Conservation (phyloP, 441 rosid species). For the Raphanus hybrid region DNA sequence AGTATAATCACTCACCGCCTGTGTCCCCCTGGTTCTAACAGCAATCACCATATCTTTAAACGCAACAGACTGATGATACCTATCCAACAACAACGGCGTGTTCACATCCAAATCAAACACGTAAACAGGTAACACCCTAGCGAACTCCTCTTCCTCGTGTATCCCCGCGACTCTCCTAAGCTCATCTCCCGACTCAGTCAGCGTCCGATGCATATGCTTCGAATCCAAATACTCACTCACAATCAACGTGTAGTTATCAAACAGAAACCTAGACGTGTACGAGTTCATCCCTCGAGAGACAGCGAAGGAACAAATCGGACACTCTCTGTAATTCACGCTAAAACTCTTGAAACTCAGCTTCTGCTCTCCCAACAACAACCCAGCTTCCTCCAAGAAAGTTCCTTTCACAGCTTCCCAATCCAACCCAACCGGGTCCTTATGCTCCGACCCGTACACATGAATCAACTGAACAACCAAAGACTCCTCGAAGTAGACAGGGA, state of each 20-base stretch:
- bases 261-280: conserved; percentile 91
- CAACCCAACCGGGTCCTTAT: conserved; percentile 62
- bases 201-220: conserved; percentile 80
- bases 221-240: conserved; percentile 98
- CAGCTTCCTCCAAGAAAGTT: conserved; percentile 74
- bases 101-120: conserved; percentile 87
- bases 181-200: conserved; percentile 84
- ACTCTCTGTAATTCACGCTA: conserved; percentile 62
- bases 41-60: conserved; percentile 94
- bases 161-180: conserved; percentile 71
- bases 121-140: conserved; percentile 85
- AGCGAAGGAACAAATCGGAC: conserved; percentile 83
- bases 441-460: conserved; percentile 69
- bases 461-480: conserved; percentile 82
- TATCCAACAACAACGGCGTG: conserved; percentile 71
- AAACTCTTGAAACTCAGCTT: conserved; percentile 63
- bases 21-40: conserved; percentile 81
- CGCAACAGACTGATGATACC: conserved; percentile 89
- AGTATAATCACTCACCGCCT: conserved; percentile 91
- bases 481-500: conserved; percentile 83
- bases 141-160: conserved; percentile 78
- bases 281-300: conserved; percentile 80
- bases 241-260: conserved; percentile 90
- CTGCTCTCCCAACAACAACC: conserved; percentile 79
- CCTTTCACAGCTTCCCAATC: conserved; percentile 74